These are phyloP conservation scores for Camelina laxa DNA, from an alignment of 345 rosid genomes.

Conservation along the genomic window DNA sequence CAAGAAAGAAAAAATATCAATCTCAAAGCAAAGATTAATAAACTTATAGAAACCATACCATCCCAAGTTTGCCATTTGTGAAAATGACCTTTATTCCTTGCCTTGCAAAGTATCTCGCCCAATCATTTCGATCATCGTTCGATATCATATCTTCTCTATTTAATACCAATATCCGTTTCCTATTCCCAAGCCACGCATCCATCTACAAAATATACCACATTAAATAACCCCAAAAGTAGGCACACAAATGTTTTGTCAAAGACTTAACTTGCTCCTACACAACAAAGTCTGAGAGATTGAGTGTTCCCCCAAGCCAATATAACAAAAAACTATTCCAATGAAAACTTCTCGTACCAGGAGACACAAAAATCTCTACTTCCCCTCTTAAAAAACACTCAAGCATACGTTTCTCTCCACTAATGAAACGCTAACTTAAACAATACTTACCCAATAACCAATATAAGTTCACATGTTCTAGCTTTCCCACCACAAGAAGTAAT, in stretches of 20 bases:
- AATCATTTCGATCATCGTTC: constrained; percentile 80
- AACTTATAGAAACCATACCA: constrained; percentile 52
- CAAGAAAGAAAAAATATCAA: neutral
- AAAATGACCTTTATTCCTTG: constrained; percentile 79
- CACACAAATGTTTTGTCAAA: neutral
- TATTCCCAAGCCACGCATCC: constrained; percentile 94
- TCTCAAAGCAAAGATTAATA: constrained; percentile 16
- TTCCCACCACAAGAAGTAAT: constrained; percentile 12
- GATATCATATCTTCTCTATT: constrained; percentile 97
- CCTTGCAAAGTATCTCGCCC: constrained; percentile 85
- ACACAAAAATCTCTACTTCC: neutral
- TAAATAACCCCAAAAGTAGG: constrained; percentile 13
- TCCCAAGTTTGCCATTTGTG: constrained; percentile 79
- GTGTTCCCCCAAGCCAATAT: neutral
- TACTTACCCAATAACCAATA: neutral
- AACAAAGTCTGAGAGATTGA: neutral
- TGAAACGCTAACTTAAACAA: constrained; percentile 9
- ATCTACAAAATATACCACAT: constrained; percentile 53
- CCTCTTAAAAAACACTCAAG: neutral
- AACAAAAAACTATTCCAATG: neutral
- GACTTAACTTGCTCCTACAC: neutral
- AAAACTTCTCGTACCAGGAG: neutral
- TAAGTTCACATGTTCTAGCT: neutral
- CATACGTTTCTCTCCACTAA: neutral
- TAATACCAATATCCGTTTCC: constrained; percentile 83